phyloP scores from a whole-genome alignment of 2,329 filamentous ascomycete species.

The Xylariaceae sp. region DNA sequence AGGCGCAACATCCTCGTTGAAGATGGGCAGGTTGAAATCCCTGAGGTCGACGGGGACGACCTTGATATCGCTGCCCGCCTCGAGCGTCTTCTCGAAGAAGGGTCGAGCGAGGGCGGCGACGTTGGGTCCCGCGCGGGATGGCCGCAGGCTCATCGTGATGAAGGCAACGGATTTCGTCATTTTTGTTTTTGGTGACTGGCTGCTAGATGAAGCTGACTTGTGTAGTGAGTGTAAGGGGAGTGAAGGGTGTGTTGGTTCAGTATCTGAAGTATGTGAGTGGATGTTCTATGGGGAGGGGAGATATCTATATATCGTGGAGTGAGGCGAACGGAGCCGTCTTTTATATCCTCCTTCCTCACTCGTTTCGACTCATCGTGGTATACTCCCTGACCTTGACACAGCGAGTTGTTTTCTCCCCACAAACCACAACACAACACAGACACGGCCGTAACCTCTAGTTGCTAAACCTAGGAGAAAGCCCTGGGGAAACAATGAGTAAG shows the following conservation, averaged over 20 bases:
- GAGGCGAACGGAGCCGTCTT: too few species aligned
- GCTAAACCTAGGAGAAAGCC: too few species aligned
- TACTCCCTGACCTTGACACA: too few species aligned
- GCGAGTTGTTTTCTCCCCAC: too few species aligned
- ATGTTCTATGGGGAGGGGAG: too few species aligned
- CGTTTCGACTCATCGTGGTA: too few species aligned
- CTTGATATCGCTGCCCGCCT: constrained; percentile 14
- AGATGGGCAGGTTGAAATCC: constrained; percentile 39
- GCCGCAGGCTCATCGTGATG: constrained; percentile 33
- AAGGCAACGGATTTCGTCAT: constrained; percentile 31
- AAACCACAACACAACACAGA: too few species aligned
- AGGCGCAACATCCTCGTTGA: constrained; percentile 38
- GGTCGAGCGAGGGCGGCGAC: constrained; percentile 32
- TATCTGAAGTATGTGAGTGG: too few species aligned
- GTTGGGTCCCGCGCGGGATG: constrained; percentile 30
- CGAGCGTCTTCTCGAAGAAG: constrained; percentile 23
- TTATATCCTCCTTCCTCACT: too few species aligned
- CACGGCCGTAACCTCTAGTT: too few species aligned
- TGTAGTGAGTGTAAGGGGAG: not conserved
- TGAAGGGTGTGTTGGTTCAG: not conserved
- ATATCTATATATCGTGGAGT: too few species aligned
- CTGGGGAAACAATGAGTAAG: too few species aligned
- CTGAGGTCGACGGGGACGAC: constrained; percentile 34
- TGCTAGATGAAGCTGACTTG: not conserved
- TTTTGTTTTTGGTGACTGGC: constrained; percentile 14